These are phyloP conservation scores for Dryas alaskensis DNA, from an alignment of 306 rosid genomes.

Conservation along the genomic window DNA sequence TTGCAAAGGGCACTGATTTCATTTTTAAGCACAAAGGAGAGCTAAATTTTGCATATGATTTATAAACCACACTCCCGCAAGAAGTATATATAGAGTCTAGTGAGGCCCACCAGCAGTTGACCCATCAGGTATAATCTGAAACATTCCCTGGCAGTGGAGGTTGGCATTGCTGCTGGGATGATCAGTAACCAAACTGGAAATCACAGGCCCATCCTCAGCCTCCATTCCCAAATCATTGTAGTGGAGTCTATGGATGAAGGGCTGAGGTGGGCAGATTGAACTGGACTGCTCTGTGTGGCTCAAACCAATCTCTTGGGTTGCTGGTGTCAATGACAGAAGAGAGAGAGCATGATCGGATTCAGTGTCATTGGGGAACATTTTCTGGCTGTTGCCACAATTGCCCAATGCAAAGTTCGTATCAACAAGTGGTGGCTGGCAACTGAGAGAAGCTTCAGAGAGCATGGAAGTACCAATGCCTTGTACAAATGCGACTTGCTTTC, in stretches of 20 bases:
- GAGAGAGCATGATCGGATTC: constrained; percentile 57
- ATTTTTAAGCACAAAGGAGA: background rate
- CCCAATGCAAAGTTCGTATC: constrained; percentile 18
- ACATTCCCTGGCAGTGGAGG: constrained; percentile 24
- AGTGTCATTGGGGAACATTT: constrained; percentile 20
- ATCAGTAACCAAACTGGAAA: constrained; percentile 22
- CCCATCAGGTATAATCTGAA: constrained; percentile 29
- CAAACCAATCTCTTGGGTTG: constrained; percentile 32
- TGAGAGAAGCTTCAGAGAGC: constrained; percentile 13
- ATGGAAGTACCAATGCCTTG: constrained; percentile 26
- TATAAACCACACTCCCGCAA: constrained; percentile 16
- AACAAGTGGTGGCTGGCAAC: constrained; percentile 22
- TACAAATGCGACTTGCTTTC: background rate
- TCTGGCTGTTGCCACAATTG: constrained; percentile 27
- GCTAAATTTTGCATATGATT: background rate
- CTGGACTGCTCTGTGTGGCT: constrained; percentile 36
- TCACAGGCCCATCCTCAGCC: constrained; percentile 12
- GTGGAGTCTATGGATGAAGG: constrained; percentile 16
- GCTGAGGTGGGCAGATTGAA: constrained; percentile 20
- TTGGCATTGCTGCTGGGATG: constrained; percentile 15
- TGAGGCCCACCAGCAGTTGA: constrained; percentile 30
- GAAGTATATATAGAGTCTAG: constrained; percentile 1
- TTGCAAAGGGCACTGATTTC: background rate
- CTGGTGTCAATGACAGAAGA: constrained; percentile 62
- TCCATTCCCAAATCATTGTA: constrained; percentile 29